Conservation (phyloP, 2,329 filamentous ascomycete genomes). For the Teratosphaeria pseudoeucalypti region DNA sequence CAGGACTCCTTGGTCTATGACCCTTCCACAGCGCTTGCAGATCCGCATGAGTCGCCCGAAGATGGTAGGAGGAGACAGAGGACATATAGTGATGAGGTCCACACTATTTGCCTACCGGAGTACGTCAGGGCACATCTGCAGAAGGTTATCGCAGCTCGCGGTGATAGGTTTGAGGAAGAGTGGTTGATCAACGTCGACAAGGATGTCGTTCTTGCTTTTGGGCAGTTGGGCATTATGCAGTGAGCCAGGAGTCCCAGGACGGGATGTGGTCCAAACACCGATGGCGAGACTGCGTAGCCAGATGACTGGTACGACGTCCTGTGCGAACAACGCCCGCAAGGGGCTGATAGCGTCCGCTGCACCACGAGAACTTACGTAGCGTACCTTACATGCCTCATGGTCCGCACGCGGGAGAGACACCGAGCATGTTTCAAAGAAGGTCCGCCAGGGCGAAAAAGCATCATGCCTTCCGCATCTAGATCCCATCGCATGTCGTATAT, state of each 20-base stretch:
- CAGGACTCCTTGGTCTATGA: slow-evolving; percentile 33
- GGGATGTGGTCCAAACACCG: background rate
- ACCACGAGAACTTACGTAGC: background rate
- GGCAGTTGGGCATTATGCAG: slow-evolving; percentile 26
- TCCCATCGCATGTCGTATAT: background rate
- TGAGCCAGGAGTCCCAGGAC: background rate
- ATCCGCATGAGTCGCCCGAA: slow-evolving; percentile 31
- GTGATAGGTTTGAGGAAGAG: slow-evolving; percentile 57
- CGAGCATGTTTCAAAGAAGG: background rate
- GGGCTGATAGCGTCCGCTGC: background rate
- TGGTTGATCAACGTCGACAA: slow-evolving; percentile 67
- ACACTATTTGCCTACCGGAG: slow-evolving; percentile 51
- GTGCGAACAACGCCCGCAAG: background rate
- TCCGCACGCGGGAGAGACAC: background rate
- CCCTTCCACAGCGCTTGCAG: slow-evolving; percentile 4
- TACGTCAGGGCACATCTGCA: slow-evolving; percentile 56
- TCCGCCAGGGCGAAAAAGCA: background rate
- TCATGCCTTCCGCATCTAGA: no score
- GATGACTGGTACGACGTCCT: no score
- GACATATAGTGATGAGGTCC: slow-evolving; percentile 53
- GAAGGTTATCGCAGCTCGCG: slow-evolving; percentile 47
- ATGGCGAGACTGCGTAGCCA: background rate
- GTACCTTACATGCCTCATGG: background rate
- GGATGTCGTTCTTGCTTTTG: slow-evolving; percentile 59
- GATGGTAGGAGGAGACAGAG: slow-evolving; percentile 40